A percentile compares a stretch with the other conserved stretches of the same genome.
Conservation (phyloP, 306 rosid species). For the Echinosophora koreensis region DNA sequence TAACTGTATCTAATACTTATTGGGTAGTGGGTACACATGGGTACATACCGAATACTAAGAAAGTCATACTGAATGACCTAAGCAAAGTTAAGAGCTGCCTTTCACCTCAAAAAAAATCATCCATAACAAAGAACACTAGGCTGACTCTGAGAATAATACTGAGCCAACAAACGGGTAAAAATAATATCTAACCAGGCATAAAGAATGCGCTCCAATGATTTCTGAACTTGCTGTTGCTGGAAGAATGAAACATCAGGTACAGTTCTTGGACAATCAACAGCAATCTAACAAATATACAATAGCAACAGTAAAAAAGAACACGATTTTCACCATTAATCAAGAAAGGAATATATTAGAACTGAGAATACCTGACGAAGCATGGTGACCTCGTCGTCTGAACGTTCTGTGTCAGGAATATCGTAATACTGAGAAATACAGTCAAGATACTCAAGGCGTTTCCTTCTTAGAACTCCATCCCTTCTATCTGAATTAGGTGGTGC, state of each 20-base stretch:
- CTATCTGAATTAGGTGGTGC: constrained; percentile 99
- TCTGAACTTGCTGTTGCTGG: constrained; percentile 90
- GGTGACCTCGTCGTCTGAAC: constrained; percentile 94
- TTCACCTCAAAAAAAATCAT: constrained; percentile 30
- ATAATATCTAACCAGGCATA: constrained; percentile 74
- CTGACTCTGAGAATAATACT: too few species aligned
- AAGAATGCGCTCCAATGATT: constrained; percentile 92
- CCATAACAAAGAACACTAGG: constrained; percentile 23
- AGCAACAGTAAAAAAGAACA: constrained; percentile 34
- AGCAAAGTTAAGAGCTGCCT: constrained; percentile 10
- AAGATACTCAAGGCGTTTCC: constrained; percentile 96
- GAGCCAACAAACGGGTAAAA: not conserved
- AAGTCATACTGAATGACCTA: not conserved
- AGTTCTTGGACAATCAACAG: constrained; percentile 94
- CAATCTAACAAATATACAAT: constrained; percentile 60
- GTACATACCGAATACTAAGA: constrained; percentile 9
- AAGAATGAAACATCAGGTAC: constrained; percentile 96
- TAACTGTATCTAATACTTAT: not conserved
- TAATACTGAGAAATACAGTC: constrained; percentile 88
- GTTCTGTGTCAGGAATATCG: constrained; percentile 87
- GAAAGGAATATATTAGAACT: constrained; percentile 19
- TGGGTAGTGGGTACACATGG: constrained; percentile 5
- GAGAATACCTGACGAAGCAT: constrained; percentile 94
- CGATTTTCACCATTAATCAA: constrained; percentile 26
- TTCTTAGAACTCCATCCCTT: constrained; percentile 91